Conservation (phyloP, 495 filamentous ascomycete genomes). For the Penicillium pulvis region DNA sequence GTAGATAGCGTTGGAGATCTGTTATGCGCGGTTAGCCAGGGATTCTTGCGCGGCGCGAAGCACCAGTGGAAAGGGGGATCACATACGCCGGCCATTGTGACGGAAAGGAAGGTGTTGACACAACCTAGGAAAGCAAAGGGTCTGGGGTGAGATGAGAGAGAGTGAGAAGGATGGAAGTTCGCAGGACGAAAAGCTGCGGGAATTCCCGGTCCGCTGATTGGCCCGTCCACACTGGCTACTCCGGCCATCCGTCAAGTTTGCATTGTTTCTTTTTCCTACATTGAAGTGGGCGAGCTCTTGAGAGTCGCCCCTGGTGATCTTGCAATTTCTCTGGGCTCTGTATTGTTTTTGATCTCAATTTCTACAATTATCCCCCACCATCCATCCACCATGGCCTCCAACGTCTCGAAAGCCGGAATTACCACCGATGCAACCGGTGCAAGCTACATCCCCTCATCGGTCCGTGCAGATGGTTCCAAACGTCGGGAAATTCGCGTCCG, state of each 20-base stretch:
- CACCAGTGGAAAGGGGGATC: not conserved
- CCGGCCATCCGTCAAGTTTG: constrained; percentile 27
- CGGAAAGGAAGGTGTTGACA: constrained; percentile 21
- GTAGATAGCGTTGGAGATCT: constrained; percentile 70
- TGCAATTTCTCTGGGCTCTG: not conserved
- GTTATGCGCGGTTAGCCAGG: constrained; percentile 37
- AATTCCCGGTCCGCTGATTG: constrained; percentile 52
- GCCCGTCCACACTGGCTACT: constrained; percentile 23
- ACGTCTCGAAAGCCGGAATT: constrained; percentile 65
- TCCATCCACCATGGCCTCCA: constrained; percentile 30
- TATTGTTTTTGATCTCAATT: not conserved
- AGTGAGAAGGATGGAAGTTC: constrained; percentile 29
- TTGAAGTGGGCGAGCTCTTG: constrained; percentile 4
- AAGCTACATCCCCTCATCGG: constrained; percentile 83
- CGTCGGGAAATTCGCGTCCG: constrained; percentile 90
- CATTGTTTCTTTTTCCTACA: constrained; percentile 2
- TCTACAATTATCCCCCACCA: not conserved
- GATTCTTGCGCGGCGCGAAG: not conserved
- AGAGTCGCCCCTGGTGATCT: constrained; percentile 1
- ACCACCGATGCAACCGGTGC: constrained; percentile 73
- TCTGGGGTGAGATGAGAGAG: constrained; percentile 14
- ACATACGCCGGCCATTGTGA: constrained; percentile 58
- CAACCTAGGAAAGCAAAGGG: constrained; percentile 14
- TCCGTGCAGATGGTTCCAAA: constrained; percentile 82
- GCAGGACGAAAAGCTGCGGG: constrained; percentile 44